These are phyloP conservation scores for Favolaschia claudopus DNA, from an alignment of 768 basidiomycete genomes.

Conservation along the genomic window DNA sequence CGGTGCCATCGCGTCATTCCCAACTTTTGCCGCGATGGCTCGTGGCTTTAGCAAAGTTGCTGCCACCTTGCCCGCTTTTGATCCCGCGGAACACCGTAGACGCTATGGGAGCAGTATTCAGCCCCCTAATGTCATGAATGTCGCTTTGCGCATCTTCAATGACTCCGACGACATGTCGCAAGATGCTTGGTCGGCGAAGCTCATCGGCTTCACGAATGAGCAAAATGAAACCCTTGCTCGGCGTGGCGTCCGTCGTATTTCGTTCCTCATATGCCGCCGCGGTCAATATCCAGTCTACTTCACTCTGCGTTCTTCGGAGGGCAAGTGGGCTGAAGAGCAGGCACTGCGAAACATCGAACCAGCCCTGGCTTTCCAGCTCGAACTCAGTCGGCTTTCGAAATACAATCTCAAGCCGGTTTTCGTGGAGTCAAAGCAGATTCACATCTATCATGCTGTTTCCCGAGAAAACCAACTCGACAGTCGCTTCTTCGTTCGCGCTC, in stretches of 20 bases:
- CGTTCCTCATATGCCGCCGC: constrained; percentile 89
- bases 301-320: constrained; percentile 81
- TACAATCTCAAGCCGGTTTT: constrained; percentile 97
- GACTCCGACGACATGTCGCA: constrained; percentile 81
- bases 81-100: constrained; percentile 72
- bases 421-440: constrained; percentile 96
- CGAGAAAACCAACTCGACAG: constrained; percentile 97
- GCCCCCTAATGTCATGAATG: constrained; percentile 92
- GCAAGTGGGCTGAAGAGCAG: constrained; percentile 90
- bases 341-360: constrained; percentile 99
- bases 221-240: constrained; percentile 64
- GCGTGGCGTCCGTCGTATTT: constrained; percentile 91
- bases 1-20: constrained; percentile 93
- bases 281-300: constrained; percentile 95
- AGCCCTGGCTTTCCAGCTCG: constrained; percentile 96
- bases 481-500: constrained; percentile 96
- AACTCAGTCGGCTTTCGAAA: constrained; percentile 94
- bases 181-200: constrained; percentile 76
- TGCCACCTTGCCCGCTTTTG: constrained; percentile 76
- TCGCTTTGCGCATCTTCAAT: constrained; percentile 89
- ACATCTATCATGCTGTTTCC: constrained; percentile 96
- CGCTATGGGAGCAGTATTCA: constrained; percentile 77
- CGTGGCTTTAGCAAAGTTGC: constrained; percentile 81
- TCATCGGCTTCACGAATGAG: constrained; percentile 76
- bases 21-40: constrained; percentile 69